Conservation (phyloP, 2,329 filamentous ascomycete genomes). For the Hymenoscyphus repandus region DNA sequence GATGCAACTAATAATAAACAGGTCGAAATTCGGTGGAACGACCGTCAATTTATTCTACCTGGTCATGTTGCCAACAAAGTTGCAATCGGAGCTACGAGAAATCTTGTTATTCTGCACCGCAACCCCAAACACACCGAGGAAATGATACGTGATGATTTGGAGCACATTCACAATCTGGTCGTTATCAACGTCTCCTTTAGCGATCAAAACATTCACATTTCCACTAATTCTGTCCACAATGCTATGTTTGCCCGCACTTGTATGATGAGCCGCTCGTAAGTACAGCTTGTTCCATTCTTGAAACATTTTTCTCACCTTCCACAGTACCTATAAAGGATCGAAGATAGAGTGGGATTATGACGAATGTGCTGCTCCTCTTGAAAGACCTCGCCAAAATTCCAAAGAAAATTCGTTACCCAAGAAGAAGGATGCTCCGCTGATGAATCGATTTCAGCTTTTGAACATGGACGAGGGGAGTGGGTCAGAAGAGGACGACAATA, state of each 20-base stretch:
- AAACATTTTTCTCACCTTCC: constrained; percentile 24
- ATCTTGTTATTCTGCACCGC: constrained; percentile 62
- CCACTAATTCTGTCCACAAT: constrained; percentile 71
- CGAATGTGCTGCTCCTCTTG: constrained; percentile 53
- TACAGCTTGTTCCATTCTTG: constrained; percentile 13
- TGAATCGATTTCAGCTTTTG: constrained; percentile 60
- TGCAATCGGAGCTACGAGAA: constrained; percentile 62
- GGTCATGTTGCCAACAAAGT: constrained; percentile 61
- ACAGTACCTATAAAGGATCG: constrained; percentile 60
- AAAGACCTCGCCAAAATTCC: constrained; percentile 22
- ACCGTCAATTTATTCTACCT: constrained; percentile 63
- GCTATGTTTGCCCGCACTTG: constrained; percentile 72
- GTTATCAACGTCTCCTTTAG: constrained; percentile 61
- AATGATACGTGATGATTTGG: constrained; percentile 64
- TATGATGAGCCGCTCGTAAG: constrained; percentile 54
- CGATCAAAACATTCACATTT: constrained; percentile 58
- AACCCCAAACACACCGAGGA: constrained; percentile 55
- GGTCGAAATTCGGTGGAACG: constrained; percentile 65
- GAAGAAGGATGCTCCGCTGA: constrained; percentile 35
- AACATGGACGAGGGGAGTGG: constrained; percentile 41
- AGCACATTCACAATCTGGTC: constrained; percentile 76
- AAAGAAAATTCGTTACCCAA: constrained; percentile 31
- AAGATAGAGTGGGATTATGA: constrained; percentile 68
- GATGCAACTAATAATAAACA: constrained; percentile 31
- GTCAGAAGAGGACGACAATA: constrained; percentile 19